Evolutionary conservation across 148 eudicot species (phyloP).

Genomic region (Rhododendron ovatum): DNA sequence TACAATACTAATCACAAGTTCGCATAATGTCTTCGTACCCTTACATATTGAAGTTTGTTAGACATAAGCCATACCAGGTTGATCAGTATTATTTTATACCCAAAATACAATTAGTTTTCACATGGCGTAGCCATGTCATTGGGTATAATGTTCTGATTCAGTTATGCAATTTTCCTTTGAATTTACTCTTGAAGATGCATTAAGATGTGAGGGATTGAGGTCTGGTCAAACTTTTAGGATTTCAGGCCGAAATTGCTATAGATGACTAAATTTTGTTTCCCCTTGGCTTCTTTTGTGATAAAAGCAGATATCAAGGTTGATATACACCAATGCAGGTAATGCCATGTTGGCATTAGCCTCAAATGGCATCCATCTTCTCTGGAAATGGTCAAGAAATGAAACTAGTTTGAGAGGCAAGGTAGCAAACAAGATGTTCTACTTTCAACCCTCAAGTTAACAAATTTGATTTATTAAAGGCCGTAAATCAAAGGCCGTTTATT

Average conservation of each 20-base stretch:
- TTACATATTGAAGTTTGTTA: background rate
- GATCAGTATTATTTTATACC: background rate
- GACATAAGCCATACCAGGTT: background rate
- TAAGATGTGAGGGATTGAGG: background rate
- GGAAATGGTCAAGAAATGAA: slow-evolving; percentile 46
- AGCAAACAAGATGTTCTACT: background rate
- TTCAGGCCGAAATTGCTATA: background rate
- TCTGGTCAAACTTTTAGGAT: background rate
- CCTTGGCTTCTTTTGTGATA: background rate
- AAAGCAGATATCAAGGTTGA: slow-evolving; percentile 40
- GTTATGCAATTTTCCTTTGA: background rate
- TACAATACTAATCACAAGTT: background rate
- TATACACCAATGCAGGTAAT: slow-evolving; percentile 45
- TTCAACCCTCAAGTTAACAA: background rate
- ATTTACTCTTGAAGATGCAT: background rate
- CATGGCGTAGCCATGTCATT: background rate
- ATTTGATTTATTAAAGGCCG: background rate
- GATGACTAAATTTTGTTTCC: background rate
- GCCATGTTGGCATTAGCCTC: slow-evolving; percentile 47
- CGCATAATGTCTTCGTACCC: background rate
- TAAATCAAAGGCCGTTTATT: background rate
- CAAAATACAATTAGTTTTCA: background rate
- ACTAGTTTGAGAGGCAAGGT: slow-evolving; percentile 34
- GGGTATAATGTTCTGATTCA: background rate
- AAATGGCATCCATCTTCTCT: slow-evolving; percentile 42